Percentiles rank a stretch among this genome's conserved stretches.
Evolutionary conservation across 106 monocot species (phyloP).

Genomic region (Narthecium ossifragum): DNA sequence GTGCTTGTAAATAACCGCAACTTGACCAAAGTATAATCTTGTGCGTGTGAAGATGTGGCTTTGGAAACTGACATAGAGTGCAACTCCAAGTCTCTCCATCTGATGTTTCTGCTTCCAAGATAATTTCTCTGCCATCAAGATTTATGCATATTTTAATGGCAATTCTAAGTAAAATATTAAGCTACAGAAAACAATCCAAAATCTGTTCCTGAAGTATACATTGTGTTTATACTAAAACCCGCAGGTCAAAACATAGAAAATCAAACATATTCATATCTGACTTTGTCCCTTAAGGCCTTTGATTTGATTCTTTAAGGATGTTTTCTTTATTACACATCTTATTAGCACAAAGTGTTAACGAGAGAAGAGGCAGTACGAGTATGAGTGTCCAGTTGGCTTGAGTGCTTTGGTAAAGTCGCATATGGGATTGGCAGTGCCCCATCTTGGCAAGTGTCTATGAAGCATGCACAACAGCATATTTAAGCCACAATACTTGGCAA

Average conservation of each 20-base stretch:
- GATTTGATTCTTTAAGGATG: too few species aligned
- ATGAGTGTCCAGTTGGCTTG: constrained; percentile 22
- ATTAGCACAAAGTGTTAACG: neutral
- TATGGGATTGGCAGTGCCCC: constrained; percentile 23
- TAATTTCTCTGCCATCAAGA: constrained; percentile 52
- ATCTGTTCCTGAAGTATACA: too few species aligned
- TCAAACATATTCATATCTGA: too few species aligned
- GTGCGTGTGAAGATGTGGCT: constrained; percentile 71
- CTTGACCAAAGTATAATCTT: constrained; percentile 53
- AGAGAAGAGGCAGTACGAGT: constrained; percentile 38
- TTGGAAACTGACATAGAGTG: constrained; percentile 30
- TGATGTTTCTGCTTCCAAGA: constrained; percentile 51
- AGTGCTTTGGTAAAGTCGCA: constrained; percentile 53
- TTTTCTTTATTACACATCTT: too few species aligned
- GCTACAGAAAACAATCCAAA: too few species aligned
- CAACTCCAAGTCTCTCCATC: constrained; percentile 32
- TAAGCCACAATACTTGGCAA: constrained; percentile 63
- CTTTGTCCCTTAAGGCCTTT: too few species aligned
- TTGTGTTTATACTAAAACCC: too few species aligned
- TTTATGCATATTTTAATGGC: neutral
- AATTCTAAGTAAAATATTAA: too few species aligned
- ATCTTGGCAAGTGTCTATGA: constrained; percentile 38
- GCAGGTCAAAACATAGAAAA: too few species aligned
- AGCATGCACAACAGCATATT: constrained; percentile 49
- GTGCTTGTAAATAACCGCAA: constrained; percentile 59